Conservation (phyloP, 2,329 filamentous ascomycete genomes). For the Colletotrichum sp. region DNA sequence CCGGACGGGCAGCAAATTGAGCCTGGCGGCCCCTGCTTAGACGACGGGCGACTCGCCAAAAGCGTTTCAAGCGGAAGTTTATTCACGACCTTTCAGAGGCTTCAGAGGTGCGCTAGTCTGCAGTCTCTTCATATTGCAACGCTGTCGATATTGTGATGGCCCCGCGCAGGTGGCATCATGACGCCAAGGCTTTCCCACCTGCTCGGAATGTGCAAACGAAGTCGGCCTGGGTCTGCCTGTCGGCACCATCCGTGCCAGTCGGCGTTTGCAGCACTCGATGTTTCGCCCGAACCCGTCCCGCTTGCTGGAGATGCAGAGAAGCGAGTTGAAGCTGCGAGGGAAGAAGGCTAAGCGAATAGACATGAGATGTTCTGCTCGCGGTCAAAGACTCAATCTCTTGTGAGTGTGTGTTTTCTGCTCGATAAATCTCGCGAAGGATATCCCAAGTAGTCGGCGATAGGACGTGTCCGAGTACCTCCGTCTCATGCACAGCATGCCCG, state of each 20-base stretch:
- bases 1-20: neutral
- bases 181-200: neutral
- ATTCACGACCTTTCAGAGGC: neutral
- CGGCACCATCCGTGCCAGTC: neutral
- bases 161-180: neutral
- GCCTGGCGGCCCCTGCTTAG: neutral
- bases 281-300: neutral
- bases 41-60: neutral
- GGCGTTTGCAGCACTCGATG: neutral
- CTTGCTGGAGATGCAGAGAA: neutral
- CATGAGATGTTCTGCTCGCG: neutral
- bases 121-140: neutral
- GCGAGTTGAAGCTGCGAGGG: neutral
- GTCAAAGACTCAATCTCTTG: neutral
- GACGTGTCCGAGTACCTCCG: neutral
- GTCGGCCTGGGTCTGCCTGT: neutral
- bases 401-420: neutral
- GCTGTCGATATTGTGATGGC: neutral
- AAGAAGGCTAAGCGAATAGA: neutral
- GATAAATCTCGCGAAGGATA: neutral
- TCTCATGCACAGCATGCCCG: neutral
- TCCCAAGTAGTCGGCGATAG: neutral
- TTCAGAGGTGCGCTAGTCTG: neutral
- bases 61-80: conserved; percentile 12
- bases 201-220: neutral